Conservation (phyloP, 129 eudicot species). For the Apium graveolens region DNA sequence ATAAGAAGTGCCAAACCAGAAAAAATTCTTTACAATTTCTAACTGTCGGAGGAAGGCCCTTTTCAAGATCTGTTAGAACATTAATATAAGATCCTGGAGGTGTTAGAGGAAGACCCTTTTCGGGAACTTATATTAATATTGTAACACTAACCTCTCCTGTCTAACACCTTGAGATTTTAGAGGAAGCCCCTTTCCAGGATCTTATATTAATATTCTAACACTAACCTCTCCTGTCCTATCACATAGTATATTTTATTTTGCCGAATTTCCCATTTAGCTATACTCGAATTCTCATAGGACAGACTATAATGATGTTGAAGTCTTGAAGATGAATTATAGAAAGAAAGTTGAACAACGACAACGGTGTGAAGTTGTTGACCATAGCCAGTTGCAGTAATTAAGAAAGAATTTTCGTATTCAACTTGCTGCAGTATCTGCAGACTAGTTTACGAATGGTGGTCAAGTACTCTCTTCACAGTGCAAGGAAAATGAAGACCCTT, state of each 20-base stretch:
- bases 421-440: neutral
- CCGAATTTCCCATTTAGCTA: neutral
- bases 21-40: neutral
- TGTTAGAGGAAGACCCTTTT: no score
- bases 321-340: neutral
- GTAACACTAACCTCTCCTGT: no score
- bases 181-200: no score
- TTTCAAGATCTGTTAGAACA: no score
- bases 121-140: no score
- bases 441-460: neutral
- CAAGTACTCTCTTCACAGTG: neutral
- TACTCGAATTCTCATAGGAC: neutral
- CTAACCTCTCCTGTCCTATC: no score
- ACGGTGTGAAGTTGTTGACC: neutral
- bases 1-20: neutral
- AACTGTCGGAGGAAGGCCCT: no score
- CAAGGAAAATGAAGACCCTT: constrained; percentile 1
- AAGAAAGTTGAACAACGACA: neutral
- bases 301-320: neutral
- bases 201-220: no score
- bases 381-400: neutral
- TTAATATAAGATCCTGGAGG: no score
- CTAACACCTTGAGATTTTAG: no score
- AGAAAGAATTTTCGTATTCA: neutral
- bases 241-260: neutral